phyloP scores from a whole-genome alignment of 495 filamentous ascomycete species.

The Neurospora sp. region DNA sequence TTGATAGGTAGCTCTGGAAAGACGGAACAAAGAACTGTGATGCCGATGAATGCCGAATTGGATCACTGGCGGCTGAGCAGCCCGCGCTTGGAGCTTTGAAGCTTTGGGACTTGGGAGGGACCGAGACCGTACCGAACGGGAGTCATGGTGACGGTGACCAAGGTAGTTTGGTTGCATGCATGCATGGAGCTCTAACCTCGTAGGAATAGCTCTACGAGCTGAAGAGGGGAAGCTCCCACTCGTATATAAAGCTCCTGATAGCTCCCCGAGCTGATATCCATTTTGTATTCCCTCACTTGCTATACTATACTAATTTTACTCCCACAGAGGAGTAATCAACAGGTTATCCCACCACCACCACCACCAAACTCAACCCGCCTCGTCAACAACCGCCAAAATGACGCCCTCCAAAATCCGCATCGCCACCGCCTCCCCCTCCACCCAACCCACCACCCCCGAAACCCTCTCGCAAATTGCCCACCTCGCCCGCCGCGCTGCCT shows the following conservation, averaged over 20 bases:
- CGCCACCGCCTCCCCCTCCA: constrained; percentile 68
- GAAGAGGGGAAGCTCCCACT: not conserved
- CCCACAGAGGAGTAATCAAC: not conserved
- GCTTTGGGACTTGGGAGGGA: too few relatives aligned
- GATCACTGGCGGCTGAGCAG: not conserved
- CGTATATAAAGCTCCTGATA: not conserved
- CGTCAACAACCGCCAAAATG: not conserved
- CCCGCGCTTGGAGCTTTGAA: not conserved
- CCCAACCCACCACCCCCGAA: constrained; percentile 48
- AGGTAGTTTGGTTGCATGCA: not conserved
- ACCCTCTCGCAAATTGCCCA: constrained; percentile 57
- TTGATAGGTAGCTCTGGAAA: not conserved
- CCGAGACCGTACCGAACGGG: not conserved
- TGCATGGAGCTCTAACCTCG: not conserved
- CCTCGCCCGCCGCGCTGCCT: constrained; percentile 42
- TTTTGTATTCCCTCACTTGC: not conserved
- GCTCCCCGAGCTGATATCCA: not conserved
- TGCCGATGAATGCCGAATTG: not conserved
- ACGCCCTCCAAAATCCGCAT: constrained; percentile 45
- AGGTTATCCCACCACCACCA: not conserved
- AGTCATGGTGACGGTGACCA: not conserved
- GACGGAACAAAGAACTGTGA: not conserved
- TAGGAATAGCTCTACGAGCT: not conserved
- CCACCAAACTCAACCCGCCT: not conserved
- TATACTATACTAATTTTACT: not conserved